Conservation (phyloP, 2,329 filamentous ascomycete species). For the Byssoonygena ceratinophila region DNA sequence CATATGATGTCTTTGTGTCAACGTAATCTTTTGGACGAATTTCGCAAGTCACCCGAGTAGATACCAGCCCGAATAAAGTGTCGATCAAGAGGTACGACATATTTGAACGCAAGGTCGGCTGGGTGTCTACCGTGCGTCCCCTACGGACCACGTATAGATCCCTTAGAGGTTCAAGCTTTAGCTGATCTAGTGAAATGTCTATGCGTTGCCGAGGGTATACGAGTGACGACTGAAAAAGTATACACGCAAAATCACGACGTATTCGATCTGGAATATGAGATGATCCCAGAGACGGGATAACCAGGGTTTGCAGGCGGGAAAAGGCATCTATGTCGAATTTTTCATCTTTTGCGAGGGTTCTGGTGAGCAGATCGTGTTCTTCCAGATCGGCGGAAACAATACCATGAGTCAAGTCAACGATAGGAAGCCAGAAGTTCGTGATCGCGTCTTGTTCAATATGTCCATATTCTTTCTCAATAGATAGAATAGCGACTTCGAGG, state of each 20-base stretch:
- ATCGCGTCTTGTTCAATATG: constrained; percentile 30
- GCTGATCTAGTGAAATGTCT: constrained; percentile 42
- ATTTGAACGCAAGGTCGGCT: constrained; percentile 52
- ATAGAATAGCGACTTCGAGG: constrained; percentile 54
- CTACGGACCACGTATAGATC: constrained; percentile 54
- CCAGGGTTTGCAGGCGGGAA: constrained; percentile 51
- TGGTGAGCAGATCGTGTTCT: constrained; percentile 34
- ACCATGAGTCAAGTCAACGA: constrained; percentile 56
- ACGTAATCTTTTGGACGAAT: constrained; percentile 18
- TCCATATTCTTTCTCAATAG: constrained; percentile 41
- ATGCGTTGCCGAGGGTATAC: constrained; percentile 59
- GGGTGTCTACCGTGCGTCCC: constrained; percentile 61
- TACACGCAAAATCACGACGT: constrained; percentile 59
- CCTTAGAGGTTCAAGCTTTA: constrained; percentile 46
- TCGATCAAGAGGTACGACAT: constrained; percentile 75
- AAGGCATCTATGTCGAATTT: constrained; percentile 72
- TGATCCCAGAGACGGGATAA: constrained; percentile 63
- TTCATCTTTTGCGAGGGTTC: constrained; percentile 56
- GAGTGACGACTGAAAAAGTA: constrained; percentile 71
- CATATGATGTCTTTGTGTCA: constrained; percentile 28
- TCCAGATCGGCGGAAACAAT: constrained; percentile 55
- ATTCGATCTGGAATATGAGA: constrained; percentile 54
- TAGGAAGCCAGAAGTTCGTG: constrained; percentile 57
- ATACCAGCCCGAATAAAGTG: constrained; percentile 62
- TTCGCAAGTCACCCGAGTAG: constrained; percentile 39